These are phyloP conservation scores for Triticum aestivum DNA, from an alignment of 176 grass and related monocot species.

Conservation along the genomic window DNA sequence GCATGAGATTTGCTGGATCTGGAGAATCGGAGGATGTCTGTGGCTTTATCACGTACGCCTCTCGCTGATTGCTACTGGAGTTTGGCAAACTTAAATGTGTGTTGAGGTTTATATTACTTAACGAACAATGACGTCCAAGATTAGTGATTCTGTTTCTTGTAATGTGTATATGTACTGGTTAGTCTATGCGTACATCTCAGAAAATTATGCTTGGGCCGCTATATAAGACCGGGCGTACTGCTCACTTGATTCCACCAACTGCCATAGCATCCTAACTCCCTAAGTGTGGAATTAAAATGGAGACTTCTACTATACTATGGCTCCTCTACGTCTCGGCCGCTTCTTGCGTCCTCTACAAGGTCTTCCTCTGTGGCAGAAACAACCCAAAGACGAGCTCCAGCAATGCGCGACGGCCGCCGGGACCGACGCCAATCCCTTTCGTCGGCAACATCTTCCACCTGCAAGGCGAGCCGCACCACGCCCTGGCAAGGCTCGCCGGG, in stretches of 20 bases:
- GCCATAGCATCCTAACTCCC: neutral
- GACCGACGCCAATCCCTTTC: constrained; percentile 35
- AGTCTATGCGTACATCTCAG: neutral
- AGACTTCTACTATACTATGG: constrained; percentile 27
- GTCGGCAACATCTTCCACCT: constrained; percentile 52
- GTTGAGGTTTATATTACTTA: neutral
- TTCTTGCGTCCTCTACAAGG: constrained; percentile 38
- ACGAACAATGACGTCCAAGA: neutral
- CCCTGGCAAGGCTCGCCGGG: constrained; percentile 44
- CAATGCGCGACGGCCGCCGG: constrained; percentile 30
- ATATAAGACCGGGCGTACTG: constrained; percentile 10
- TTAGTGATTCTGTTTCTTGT: neutral
- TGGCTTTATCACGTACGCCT: neutral
- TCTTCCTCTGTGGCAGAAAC: neutral
- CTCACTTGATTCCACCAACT: neutral
- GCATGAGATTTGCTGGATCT: neutral
- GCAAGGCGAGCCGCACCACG: constrained; percentile 41
- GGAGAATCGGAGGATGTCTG: neutral
- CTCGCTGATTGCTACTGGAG: neutral
- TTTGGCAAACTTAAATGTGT: neutral
- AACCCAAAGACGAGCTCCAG: neutral
- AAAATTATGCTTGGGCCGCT: neutral
- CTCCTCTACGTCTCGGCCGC: constrained; percentile 31
- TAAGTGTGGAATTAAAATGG: constrained; percentile 23
- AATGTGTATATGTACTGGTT: neutral